Evolutionary conservation across 176 grass and related monocot species (phyloP).

Genomic region (Aegilops umbellulata): DNA sequence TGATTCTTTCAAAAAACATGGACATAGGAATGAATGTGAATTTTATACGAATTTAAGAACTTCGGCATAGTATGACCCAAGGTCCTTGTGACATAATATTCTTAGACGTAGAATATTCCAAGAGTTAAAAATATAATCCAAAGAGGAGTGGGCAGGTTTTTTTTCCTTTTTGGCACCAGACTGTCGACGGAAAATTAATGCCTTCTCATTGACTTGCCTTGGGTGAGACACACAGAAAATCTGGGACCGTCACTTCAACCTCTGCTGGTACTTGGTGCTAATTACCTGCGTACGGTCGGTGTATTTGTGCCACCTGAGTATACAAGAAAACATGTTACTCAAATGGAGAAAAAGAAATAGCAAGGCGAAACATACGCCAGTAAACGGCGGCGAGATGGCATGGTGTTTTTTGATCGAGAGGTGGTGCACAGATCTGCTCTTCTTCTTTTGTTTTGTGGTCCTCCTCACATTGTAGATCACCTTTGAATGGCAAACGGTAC

Average conservation of each 20-base stretch:
- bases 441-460: conserved; percentile 9
- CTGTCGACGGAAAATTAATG: neutral
- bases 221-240: neutral
- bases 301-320: neutral
- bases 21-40: neutral
- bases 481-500: neutral
- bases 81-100: neutral
- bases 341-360: neutral
- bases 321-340: neutral
- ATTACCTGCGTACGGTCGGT: neutral
- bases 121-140: no score
- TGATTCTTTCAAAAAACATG: neutral
- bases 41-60: neutral
- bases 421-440: conserved; percentile 3
- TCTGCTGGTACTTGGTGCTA: neutral
- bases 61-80: neutral
- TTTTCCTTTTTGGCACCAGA: neutral
- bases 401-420: neutral
- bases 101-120: no score
- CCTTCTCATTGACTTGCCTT: neutral
- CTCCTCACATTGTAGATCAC: neutral
- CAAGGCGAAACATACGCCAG: neutral
- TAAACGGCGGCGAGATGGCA: neutral
- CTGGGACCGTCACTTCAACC: neutral
- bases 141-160: no score